These are phyloP conservation scores for Ophiostoma pallidulum DNA, from an alignment of 2,329 filamentous ascomycete species.

Conservation along the genomic window DNA sequence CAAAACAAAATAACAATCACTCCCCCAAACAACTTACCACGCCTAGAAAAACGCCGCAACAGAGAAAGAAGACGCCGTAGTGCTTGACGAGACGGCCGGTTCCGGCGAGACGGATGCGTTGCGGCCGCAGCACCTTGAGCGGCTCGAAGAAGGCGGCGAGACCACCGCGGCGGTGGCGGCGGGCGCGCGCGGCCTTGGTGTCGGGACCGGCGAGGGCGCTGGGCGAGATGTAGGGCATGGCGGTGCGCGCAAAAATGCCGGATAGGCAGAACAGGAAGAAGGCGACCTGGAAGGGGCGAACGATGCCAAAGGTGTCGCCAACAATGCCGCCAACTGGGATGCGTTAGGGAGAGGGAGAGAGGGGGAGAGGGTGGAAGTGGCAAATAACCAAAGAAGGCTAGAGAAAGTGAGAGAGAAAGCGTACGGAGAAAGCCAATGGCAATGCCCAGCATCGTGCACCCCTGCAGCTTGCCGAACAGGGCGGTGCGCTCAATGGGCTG, in stretches of 20 bases:
- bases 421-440: slow-evolving; percentile 51
- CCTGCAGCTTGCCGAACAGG: slow-evolving; percentile 56
- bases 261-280: slow-evolving; percentile 44
- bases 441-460: slow-evolving; percentile 57
- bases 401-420: slow-evolving; percentile 12
- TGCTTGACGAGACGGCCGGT: slow-evolving; percentile 45
- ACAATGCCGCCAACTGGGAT: slow-evolving; percentile 49
- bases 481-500: slow-evolving; percentile 50
- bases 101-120: slow-evolving; percentile 39
- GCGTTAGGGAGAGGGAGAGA: neutral
- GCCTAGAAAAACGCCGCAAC: slow-evolving; percentile 55
- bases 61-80: slow-evolving; percentile 55
- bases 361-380: neutral
- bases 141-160: slow-evolving; percentile 52
- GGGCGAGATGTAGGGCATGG: slow-evolving; percentile 42
- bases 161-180: slow-evolving; percentile 21
- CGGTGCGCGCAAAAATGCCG: slow-evolving; percentile 31
- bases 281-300: slow-evolving; percentile 55
- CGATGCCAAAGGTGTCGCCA: slow-evolving; percentile 53
- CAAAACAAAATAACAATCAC: too few species aligned
- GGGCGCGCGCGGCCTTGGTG: slow-evolving; percentile 10
- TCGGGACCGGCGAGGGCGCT: slow-evolving; percentile 27
- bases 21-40: too few species aligned
- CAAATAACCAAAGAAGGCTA: neutral
- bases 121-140: slow-evolving; percentile 50